Percentiles rank a stretch among this genome's conserved stretches.
These are phyloP conservation scores for Picochlorum sp. DNA, from an alignment of 139 green algal species.

Conservation along the genomic window DNA sequence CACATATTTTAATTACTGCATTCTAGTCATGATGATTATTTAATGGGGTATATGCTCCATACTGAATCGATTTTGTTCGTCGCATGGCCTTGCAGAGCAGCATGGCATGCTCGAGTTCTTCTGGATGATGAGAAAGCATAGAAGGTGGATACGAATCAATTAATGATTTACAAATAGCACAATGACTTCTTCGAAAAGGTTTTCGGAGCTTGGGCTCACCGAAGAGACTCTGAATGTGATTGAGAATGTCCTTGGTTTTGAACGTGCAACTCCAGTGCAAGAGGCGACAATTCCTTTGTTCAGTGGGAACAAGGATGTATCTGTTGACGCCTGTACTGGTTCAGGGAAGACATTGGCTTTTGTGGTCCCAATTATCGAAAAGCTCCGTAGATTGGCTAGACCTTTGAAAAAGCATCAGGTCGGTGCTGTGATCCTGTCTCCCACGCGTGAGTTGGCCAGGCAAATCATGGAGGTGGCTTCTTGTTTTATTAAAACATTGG, in stretches of 20 bases:
- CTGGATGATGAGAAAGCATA: too few species aligned
- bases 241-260: constrained; percentile 43
- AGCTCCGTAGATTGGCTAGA: constrained; percentile 57
- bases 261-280: constrained; percentile 80
- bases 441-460: constrained; percentile 85
- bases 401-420: constrained; percentile 71
- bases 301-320: constrained; percentile 88
- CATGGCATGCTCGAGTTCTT: too few species aligned
- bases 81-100: too few species aligned
- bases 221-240: constrained; percentile 49
- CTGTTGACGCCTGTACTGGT: constrained; percentile 92
- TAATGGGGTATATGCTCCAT: too few species aligned
- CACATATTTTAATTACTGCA: too few species aligned
- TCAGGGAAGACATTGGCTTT: constrained; percentile 97
- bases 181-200: not conserved
- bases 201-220: not conserved
- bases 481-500: constrained; percentile 60
- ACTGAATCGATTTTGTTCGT: too few species aligned
- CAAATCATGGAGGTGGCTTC: constrained; percentile 79
- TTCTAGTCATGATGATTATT: too few species aligned
- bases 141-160: not conserved
- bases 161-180: not conserved
- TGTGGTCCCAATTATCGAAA: constrained; percentile 86
- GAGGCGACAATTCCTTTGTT: constrained; percentile 88
- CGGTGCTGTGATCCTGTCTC: constrained; percentile 82